Evolutionary conservation across 2,329 filamentous ascomycete species (phyloP).

Genomic region (Aspergillaceae sp.): DNA sequence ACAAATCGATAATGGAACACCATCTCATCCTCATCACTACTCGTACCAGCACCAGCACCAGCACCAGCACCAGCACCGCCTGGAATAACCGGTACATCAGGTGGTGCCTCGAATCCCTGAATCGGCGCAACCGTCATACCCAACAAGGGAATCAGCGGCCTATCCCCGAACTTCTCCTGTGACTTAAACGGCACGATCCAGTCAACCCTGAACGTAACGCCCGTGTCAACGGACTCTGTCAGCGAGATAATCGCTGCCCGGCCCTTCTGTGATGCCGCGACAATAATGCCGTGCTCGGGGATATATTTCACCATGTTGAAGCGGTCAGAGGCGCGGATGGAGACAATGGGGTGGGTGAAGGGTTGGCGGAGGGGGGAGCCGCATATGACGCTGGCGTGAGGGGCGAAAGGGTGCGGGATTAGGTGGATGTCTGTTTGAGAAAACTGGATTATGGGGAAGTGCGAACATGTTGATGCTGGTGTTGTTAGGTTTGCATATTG

Average conservation of each 20-base stretch:
- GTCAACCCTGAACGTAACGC: conserved; percentile 47
- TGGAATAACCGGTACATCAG: conserved; percentile 28
- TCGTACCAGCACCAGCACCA: too few species aligned
- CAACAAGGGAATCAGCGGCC: conserved; percentile 40
- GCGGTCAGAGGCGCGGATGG: conserved; percentile 35
- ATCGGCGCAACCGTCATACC: conserved; percentile 51
- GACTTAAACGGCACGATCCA: conserved; percentile 46
- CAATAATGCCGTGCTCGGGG: conserved; percentile 50
- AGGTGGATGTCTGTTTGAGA: conserved; percentile 33
- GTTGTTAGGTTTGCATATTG: not conserved
- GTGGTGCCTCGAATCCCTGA: conserved; percentile 40
- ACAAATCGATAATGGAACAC: conserved; percentile 14
- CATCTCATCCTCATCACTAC: conserved; percentile 4
- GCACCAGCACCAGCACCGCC: conserved; percentile 3
- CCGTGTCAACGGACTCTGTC: conserved; percentile 30
- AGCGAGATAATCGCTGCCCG: conserved; percentile 48
- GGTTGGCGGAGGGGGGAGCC: conserved; percentile 21
- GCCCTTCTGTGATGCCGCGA: conserved; percentile 51
- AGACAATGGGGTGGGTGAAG: conserved; percentile 16
- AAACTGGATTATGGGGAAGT: conserved; percentile 37
- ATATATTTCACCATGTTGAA: conserved; percentile 52
- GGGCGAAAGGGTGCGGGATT: conserved; percentile 24
- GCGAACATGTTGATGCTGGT: conserved; percentile 13
- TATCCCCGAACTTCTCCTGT: conserved; percentile 39
- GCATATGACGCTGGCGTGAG: conserved; percentile 24